These are phyloP conservation scores for Rubroboletus satanas DNA, from an alignment of 768 basidiomycete species.

Conservation along the genomic window DNA sequence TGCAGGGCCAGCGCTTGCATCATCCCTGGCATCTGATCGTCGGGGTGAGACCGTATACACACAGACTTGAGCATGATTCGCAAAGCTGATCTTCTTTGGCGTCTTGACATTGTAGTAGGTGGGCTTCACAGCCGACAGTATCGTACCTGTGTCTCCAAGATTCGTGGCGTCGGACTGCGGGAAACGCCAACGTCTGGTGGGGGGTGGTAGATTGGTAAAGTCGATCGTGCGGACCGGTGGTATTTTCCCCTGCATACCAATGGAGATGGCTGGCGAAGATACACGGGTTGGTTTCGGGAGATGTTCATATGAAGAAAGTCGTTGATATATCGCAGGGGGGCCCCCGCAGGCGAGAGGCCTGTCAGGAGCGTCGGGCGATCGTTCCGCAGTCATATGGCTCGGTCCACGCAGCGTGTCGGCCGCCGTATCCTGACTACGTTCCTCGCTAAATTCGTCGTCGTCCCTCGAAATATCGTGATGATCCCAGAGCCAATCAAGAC, in stretches of 20 bases:
- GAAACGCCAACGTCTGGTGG: slow-evolving; percentile 12
- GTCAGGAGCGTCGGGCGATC: slow-evolving; percentile 11
- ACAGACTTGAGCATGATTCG: slow-evolving; percentile 20
- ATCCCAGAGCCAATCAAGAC: slow-evolving; percentile 2
- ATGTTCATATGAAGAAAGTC: background rate
- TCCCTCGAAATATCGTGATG: background rate
- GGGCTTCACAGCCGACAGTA: slow-evolving; percentile 5
- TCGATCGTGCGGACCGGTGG: slow-evolving; percentile 24
- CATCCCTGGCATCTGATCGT: background rate
- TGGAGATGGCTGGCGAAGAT: background rate
- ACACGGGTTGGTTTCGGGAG: background rate
- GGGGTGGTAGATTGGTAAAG: slow-evolving; percentile 23
- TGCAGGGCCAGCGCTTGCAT: background rate
- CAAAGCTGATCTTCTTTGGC: slow-evolving; percentile 26
- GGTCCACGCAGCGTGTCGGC: background rate
- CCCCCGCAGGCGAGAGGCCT: background rate
- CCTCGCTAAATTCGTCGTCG: background rate
- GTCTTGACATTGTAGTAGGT: slow-evolving; percentile 15
- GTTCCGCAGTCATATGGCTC: background rate
- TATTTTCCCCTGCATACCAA: background rate
- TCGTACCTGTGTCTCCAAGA: background rate
- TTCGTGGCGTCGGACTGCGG: background rate
- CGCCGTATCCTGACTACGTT: background rate
- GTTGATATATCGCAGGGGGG: background rate
- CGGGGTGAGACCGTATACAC: slow-evolving; percentile 17